A percentile compares a stretch with the other conserved stretches of the same genome.
These are phyloP conservation scores for Wickerhamiella infanticola DNA, from an alignment of 1,139 yeast species.

Conservation along the genomic window DNA sequence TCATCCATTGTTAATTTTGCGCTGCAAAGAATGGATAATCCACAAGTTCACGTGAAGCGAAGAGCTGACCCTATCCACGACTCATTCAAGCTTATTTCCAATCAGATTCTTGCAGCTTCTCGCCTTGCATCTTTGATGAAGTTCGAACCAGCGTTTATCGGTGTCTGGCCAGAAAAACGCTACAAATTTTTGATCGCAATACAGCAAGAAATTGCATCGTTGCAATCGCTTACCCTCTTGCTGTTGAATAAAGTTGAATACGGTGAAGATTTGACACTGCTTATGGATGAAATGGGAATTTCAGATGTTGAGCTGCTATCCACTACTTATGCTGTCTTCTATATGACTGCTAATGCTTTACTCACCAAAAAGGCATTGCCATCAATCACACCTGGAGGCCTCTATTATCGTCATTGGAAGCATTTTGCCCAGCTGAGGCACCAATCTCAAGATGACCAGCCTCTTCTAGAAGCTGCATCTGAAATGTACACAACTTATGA, in stretches of 20 bases:
- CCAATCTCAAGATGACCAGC: not conserved
- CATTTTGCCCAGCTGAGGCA: not conserved
- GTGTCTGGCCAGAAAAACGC: slow-evolving; percentile 12
- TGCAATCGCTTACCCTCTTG: slow-evolving; percentile 9
- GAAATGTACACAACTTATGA: not conserved
- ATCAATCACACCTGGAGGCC: slow-evolving; percentile 11
- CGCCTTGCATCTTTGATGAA: slow-evolving; percentile 2
- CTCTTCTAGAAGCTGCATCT: not conserved
- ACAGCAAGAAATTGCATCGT: slow-evolving; percentile 8
- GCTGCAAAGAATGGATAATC: slow-evolving; percentile 7
- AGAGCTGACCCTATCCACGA: slow-evolving; percentile 7
- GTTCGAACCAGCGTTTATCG: slow-evolving; percentile 15
- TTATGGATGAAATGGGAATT: slow-evolving; percentile 10
- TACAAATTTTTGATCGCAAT: slow-evolving; percentile 11
- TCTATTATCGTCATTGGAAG: not conserved
- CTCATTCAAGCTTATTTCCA: slow-evolving; percentile 3
- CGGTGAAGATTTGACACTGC: slow-evolving; percentile 5
- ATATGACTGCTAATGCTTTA: slow-evolving; percentile 12
- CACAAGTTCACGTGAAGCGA: slow-evolving; percentile 9
- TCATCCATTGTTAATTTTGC: slow-evolving; percentile 12
- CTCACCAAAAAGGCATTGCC: slow-evolving; percentile 11
- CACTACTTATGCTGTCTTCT: slow-evolving; percentile 10
- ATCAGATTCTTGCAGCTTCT: not conserved
- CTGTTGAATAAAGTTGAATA: slow-evolving; percentile 11
- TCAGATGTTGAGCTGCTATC: slow-evolving; percentile 8